phyloP scores from a whole-genome alignment of 495 filamentous ascomycete genomes.

The Collariella sp. region DNA sequence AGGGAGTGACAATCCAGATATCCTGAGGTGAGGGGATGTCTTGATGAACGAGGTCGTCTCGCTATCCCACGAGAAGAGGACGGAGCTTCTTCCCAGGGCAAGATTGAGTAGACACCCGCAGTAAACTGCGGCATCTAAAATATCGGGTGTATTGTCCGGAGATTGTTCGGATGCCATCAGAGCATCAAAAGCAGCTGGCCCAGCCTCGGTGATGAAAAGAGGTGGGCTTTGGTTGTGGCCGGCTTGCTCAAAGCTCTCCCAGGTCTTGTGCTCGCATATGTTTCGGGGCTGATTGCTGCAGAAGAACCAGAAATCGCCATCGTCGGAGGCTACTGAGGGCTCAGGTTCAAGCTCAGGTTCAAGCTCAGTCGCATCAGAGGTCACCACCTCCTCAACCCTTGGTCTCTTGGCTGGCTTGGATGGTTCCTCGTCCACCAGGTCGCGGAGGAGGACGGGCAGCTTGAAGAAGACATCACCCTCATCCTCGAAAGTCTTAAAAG shows the following conservation, averaged over 20 bases:
- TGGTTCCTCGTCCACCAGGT: slow-evolving; percentile 22
- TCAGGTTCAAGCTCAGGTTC: slow-evolving; percentile 5
- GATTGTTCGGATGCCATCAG: slow-evolving; percentile 34
- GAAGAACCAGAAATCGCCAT: slow-evolving; percentile 50
- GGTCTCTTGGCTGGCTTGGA: neutral
- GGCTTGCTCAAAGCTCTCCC: slow-evolving; percentile 57
- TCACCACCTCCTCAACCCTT: neutral
- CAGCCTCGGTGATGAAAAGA: slow-evolving; percentile 71
- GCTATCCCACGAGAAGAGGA: slow-evolving; percentile 64
- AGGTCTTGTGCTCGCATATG: slow-evolving; percentile 50
- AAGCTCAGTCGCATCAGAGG: no score
- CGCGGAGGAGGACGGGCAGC: slow-evolving; percentile 29
- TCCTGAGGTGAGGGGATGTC: slow-evolving; percentile 44
- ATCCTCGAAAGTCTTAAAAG: neutral
- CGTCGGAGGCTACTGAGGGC: neutral
- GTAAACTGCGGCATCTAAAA: slow-evolving; percentile 43
- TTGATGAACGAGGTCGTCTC: slow-evolving; percentile 50
- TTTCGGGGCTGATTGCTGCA: slow-evolving; percentile 22
- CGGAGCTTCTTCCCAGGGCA: slow-evolving; percentile 71
- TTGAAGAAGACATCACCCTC: slow-evolving; percentile 35
- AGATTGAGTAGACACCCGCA: slow-evolving; percentile 58
- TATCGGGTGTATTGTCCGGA: slow-evolving; percentile 13
- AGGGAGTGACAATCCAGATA: slow-evolving; percentile 59
- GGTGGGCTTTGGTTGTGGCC: slow-evolving; percentile 20
- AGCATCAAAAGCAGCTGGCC: slow-evolving; percentile 64